A percentile compares a stretch with the other conserved stretches of the same genome.
Conservation (phyloP, 192 early-diverging fungal genomes). For the Linnemannia schmuckeri region DNA sequence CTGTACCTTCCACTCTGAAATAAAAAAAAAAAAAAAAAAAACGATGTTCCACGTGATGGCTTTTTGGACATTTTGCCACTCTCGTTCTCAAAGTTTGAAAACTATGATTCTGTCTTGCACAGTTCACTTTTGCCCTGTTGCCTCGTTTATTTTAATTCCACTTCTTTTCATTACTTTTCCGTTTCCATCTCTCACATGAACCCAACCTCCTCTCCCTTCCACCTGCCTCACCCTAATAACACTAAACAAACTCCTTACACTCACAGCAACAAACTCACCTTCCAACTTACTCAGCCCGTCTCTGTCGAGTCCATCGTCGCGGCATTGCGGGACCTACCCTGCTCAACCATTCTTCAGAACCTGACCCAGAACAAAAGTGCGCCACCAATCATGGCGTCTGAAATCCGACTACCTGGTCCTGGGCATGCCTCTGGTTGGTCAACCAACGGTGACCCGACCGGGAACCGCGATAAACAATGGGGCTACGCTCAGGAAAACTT, state of each 20-base stretch:
- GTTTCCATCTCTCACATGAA: conserved; percentile 6
- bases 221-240: neutral
- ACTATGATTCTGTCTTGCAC: too few species aligned
- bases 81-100: too few species aligned
- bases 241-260: neutral
- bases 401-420: neutral
- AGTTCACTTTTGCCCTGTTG: neutral
- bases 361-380: neutral
- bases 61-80: neutral
- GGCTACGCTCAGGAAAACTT: neutral
- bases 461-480: neutral
- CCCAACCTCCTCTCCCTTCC: neutral
- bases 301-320: conserved; percentile 1
- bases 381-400: conserved; percentile 7
- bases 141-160: neutral
- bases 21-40: neutral
- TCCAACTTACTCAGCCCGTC: neutral
- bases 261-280: neutral
- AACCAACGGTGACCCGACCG: neutral
- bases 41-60: neutral
- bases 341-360: neutral
- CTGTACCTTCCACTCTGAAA: neutral
- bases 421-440: neutral
- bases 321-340: conserved; percentile 6
- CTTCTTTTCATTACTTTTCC: neutral